Evolutionary conservation across 2,329 filamentous ascomycete genomes (phyloP).

Genomic region (Pseudogymnoascus sp.): DNA sequence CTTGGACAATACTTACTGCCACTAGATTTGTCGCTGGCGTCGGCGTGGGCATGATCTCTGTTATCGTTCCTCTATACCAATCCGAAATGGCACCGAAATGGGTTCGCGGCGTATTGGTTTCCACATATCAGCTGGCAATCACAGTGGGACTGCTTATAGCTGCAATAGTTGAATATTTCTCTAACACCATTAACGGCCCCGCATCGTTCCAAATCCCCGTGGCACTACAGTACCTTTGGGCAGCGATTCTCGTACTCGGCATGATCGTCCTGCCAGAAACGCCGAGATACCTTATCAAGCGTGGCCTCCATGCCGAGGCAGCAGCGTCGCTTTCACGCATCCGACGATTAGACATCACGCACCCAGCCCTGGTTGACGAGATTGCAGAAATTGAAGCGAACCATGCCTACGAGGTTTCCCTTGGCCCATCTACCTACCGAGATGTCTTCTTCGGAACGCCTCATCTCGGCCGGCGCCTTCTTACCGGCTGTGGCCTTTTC

Average conservation of each 20-base stretch:
- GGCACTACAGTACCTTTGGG: slow-evolving; percentile 34
- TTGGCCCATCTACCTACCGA: slow-evolving; percentile 53
- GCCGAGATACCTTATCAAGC: slow-evolving; percentile 30
- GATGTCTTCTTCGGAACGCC: slow-evolving; percentile 54
- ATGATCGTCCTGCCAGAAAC: slow-evolving; percentile 32
- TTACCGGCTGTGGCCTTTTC: slow-evolving; percentile 67
- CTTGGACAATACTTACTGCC: slow-evolving; percentile 29
- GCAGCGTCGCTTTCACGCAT: slow-evolving; percentile 33
- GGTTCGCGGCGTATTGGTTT: slow-evolving; percentile 38
- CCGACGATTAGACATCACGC: slow-evolving; percentile 63
- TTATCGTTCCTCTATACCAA: slow-evolving; percentile 31
- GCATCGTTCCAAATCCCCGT: slow-evolving; percentile 35
- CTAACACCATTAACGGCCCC: slow-evolving; percentile 23
- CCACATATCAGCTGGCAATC: slow-evolving; percentile 37
- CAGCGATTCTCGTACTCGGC: slow-evolving; percentile 30
- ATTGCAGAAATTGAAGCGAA: slow-evolving; percentile 68
- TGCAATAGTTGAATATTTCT: slow-evolving; percentile 34
- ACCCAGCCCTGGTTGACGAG: slow-evolving; percentile 66
- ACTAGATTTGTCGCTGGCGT: slow-evolving; percentile 39
- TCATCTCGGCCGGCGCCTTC: slow-evolving; percentile 59
- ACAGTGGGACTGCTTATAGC: slow-evolving; percentile 40
- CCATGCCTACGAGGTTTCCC: slow-evolving; percentile 63
- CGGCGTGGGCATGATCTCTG: slow-evolving; percentile 32
- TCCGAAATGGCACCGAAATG: slow-evolving; percentile 20
- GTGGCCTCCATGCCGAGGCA: slow-evolving; percentile 28